These are phyloP conservation scores for Chimonanthus praecox DNA, from an alignment of 164 flowering plant species.

Conservation along the genomic window DNA sequence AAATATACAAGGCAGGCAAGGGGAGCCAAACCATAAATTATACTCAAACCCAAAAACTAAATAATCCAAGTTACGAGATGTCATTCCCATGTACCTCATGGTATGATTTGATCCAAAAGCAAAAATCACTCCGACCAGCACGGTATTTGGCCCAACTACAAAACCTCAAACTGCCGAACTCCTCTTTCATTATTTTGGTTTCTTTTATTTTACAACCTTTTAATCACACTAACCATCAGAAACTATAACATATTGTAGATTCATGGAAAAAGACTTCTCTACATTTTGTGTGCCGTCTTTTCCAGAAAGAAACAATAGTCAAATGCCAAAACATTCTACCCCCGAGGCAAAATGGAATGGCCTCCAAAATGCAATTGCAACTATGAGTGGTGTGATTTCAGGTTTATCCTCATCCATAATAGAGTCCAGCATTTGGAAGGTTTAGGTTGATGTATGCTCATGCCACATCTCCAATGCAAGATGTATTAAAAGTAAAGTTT, in stretches of 20 bases:
- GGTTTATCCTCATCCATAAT: neutral
- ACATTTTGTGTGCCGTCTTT: too few relatives aligned
- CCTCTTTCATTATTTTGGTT: neutral
- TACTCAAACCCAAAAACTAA: neutral
- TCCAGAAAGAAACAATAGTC: too few relatives aligned
- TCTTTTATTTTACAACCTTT: neutral
- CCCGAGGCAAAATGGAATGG: neutral
- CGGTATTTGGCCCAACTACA: neutral
- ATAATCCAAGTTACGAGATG: neutral
- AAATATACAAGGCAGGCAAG: constrained; percentile 3
- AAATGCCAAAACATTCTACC: too few relatives aligned
- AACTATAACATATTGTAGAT: too few relatives aligned
- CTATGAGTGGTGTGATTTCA: neutral
- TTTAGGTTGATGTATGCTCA: neutral
- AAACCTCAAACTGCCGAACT: neutral
- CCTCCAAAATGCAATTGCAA: neutral
- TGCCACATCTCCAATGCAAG: neutral
- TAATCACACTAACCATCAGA: too few relatives aligned
- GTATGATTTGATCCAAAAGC: neutral
- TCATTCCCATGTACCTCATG: neutral
- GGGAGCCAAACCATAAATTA: constrained; percentile 3
- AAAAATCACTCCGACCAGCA: neutral
- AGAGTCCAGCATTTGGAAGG: neutral
- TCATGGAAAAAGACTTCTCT: too few relatives aligned
- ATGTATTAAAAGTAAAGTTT: too few relatives aligned